Percentiles rank a stretch among this genome's conserved stretches.
Evolutionary conservation across 768 basidiomycete species (phyloP).

Genomic region (Kwoniella pini): DNA sequence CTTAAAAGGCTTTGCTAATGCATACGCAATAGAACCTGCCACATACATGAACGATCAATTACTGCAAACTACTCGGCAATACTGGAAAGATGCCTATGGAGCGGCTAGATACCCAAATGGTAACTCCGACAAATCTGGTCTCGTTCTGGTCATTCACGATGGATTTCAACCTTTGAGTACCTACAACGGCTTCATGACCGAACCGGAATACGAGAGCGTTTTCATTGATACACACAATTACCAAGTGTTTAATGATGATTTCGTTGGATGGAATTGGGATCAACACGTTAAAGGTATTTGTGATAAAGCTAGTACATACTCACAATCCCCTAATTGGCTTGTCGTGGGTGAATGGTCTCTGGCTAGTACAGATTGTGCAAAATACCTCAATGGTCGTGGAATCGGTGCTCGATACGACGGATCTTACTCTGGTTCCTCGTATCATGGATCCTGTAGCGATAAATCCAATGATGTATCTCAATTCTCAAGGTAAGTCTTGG

Average conservation of each 20-base stretch:
- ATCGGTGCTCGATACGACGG: conserved; percentile 55
- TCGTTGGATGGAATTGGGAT: conserved; percentile 33
- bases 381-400: conserved; percentile 49
- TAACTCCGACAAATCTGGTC: conserved; percentile 26
- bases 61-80: conserved; percentile 40
- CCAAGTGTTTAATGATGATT: conserved; percentile 49
- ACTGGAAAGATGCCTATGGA: conserved; percentile 51
- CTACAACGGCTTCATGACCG: conserved; percentile 44
- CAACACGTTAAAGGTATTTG: conserved; percentile 43
- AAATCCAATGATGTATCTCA: conserved; percentile 67
- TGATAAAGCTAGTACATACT: conserved; percentile 24
- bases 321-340: conserved; percentile 48
- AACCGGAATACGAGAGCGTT: conserved; percentile 46
- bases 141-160: conserved; percentile 48
- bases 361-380: conserved; percentile 54
- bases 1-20: conserved; percentile 18
- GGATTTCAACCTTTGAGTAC: conserved; percentile 43
- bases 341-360: conserved; percentile 54
- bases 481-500: conserved; percentile 63
- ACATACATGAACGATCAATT: conserved; percentile 39
- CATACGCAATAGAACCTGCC: conserved; percentile 43
- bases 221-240: conserved; percentile 54
- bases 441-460: conserved; percentile 38
- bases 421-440: conserved; percentile 41
- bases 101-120: conserved; percentile 50